Conservation (phyloP, 371 early-diverging fungal species). For the Mortierella sp. region DNA sequence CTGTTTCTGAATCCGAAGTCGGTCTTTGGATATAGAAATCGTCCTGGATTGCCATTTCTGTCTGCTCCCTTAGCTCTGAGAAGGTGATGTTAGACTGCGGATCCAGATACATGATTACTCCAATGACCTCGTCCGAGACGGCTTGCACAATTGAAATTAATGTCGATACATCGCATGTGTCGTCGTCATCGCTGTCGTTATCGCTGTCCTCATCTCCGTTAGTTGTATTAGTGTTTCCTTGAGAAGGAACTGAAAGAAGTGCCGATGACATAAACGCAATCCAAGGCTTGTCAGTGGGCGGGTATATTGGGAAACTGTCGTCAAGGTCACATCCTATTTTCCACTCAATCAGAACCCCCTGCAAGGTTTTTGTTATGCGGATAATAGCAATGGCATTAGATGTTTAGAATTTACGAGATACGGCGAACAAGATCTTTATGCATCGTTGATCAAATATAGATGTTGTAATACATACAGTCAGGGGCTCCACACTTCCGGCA, state of each 20-base stretch:
- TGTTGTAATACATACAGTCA: conserved; percentile 29
- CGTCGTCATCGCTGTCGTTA: not conserved
- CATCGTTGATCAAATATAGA: not conserved
- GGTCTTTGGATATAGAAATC: conserved; percentile 4
- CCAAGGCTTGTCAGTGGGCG: conserved; percentile 46
- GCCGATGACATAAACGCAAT: conserved; percentile 50
- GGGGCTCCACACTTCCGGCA: conserved; percentile 33
- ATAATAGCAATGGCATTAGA: not conserved
- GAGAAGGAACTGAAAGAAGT: conserved; percentile 13
- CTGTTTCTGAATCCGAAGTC: not conserved
- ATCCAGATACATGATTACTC: conserved; percentile 47
- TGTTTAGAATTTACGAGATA: not conserved
- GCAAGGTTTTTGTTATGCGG: not conserved
- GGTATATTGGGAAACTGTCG: conserved; percentile 28
- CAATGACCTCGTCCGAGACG: conserved; percentile 29
- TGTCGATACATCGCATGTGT: conserved; percentile 18
- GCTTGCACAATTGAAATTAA: conserved; percentile 41
- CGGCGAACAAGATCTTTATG: not conserved
- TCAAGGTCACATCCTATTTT: conserved; percentile 37
- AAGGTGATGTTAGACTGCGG: conserved; percentile 7
- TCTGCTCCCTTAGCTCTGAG: conserved; percentile 28
- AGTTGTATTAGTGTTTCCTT: not conserved
- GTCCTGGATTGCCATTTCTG: conserved; percentile 27
- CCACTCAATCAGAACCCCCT: conserved; percentile 52
- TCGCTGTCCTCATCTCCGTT: not conserved